A percentile compares a stretch with the other conserved stretches of the same genome.
Evolutionary conservation across 1,139 yeast species (phyloP).

Genomic region (Saccharomyces hybrid): DNA sequence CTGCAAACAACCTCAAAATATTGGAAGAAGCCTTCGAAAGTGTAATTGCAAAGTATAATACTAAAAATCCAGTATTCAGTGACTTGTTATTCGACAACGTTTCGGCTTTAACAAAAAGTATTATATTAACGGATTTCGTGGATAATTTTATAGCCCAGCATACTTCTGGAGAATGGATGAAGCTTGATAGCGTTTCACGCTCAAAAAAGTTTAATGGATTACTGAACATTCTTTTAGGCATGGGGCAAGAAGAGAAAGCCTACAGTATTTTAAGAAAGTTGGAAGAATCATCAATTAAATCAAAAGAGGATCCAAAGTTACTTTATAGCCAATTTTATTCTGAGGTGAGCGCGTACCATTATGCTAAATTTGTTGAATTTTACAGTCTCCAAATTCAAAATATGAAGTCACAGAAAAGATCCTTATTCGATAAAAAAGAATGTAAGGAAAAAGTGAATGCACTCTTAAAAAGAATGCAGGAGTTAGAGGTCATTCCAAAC

Average conservation of each 20-base stretch:
- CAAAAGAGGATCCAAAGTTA: background rate
- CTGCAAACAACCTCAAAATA: background rate
- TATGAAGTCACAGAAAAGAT: slow-evolving; percentile 2
- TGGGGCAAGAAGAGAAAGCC: slow-evolving; percentile 16
- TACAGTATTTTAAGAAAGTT: slow-evolving; percentile 12
- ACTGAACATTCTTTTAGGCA: slow-evolving; percentile 1
- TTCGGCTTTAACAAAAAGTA: slow-evolving; percentile 10
- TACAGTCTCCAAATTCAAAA: slow-evolving; percentile 10
- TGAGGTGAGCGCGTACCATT: slow-evolving; percentile 25
- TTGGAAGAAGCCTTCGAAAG: slow-evolving; percentile 13
- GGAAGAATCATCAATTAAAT: slow-evolving; percentile 9
- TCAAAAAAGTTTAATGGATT: slow-evolving; percentile 11
- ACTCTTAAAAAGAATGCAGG: slow-evolving; percentile 12
- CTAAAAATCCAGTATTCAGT: slow-evolving; percentile 6
- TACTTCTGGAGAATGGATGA: slow-evolving; percentile 3
- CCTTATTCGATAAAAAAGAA: background rate
- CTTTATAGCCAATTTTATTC: slow-evolving; percentile 5
- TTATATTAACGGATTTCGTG: slow-evolving; percentile 9
- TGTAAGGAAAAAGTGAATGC: slow-evolving; percentile 6
- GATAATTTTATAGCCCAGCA: slow-evolving; percentile 8
- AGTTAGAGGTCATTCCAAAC: slow-evolving; percentile 11
- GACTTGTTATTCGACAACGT: slow-evolving; percentile 15
- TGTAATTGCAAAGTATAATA: slow-evolving; percentile 8
- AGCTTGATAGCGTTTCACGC: slow-evolving; percentile 3
- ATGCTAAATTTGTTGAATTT: slow-evolving; percentile 22